Percentiles rank a stretch among this genome's conserved stretches.
Evolutionary conservation across 139 green algal species (phyloP).

Genomic region (Nannochloris sp.): DNA sequence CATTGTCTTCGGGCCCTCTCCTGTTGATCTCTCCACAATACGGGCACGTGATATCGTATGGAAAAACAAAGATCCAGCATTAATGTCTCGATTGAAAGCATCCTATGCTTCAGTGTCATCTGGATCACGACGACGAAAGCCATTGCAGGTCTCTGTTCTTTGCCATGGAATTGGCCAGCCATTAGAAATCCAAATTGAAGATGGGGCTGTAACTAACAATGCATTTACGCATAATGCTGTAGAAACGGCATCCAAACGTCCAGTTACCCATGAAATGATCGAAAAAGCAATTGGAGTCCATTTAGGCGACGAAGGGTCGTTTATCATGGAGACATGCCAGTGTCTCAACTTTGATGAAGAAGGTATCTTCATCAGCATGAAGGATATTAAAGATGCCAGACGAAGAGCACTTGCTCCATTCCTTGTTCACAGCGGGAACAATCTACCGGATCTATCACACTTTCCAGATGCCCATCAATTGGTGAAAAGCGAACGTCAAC

Average conservation of each 20-base stretch:
- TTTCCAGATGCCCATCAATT: not conserved
- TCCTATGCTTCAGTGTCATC: slow-evolving; percentile 34
- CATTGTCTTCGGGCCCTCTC: slow-evolving; percentile 37
- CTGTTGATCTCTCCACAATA: slow-evolving; percentile 12
- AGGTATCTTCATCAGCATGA: slow-evolving; percentile 55
- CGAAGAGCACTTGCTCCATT: slow-evolving; percentile 49
- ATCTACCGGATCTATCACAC: not conserved
- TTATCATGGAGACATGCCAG: slow-evolving; percentile 29
- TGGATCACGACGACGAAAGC: slow-evolving; percentile 23
- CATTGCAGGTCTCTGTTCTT: slow-evolving; percentile 30
- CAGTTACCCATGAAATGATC: slow-evolving; percentile 35
- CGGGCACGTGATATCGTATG: slow-evolving; percentile 54
- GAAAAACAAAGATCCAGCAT: slow-evolving; percentile 44
- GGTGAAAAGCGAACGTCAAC: not conserved
- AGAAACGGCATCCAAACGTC: slow-evolving; percentile 17
- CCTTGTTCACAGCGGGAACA: not conserved
- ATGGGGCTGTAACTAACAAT: slow-evolving; percentile 3
- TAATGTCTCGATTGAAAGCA: slow-evolving; percentile 35
- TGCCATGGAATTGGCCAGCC: slow-evolving; percentile 28
- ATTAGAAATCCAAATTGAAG: slow-evolving; percentile 9
- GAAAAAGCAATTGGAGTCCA: slow-evolving; percentile 40
- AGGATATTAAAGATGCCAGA: slow-evolving; percentile 52
- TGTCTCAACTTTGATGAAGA: slow-evolving; percentile 24
- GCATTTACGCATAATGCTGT: slow-evolving; percentile 13
- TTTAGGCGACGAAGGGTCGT: slow-evolving; percentile 42